Conservation (phyloP, 108 stramenopile genomes). For the Skeletonema potamos region DNA sequence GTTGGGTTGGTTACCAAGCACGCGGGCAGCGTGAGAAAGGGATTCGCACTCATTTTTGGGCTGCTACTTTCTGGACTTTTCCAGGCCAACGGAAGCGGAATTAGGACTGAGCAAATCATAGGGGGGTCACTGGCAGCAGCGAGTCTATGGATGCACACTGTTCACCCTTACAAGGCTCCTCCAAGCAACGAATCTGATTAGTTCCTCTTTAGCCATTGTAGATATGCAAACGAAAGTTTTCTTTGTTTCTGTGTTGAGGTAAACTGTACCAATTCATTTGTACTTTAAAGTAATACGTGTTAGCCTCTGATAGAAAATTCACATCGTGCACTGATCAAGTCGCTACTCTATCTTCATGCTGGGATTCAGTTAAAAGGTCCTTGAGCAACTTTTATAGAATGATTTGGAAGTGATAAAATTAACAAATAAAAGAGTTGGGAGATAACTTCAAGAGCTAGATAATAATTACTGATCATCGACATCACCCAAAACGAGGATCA, state of each 20-base stretch:
- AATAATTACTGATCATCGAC: not conserved
- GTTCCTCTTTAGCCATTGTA: not conserved
- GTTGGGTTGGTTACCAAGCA: constrained; percentile 89
- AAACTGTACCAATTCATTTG: not conserved
- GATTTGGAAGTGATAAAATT: too few species aligned
- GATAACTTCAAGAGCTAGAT: not conserved
- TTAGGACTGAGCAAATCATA: constrained; percentile 51
- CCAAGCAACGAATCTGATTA: not conserved
- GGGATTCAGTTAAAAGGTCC: too few species aligned
- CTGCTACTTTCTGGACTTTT: constrained; percentile 65
- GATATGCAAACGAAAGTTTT: not conserved
- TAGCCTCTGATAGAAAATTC: too few species aligned
- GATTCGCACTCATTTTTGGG: constrained; percentile 83
- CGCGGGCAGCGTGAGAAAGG: constrained; percentile 79
- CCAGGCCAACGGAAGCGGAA: constrained; percentile 53
- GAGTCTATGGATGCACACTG: constrained; percentile 65
- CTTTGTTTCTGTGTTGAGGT: not conserved
- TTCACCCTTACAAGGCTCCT: constrained; percentile 29
- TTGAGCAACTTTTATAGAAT: too few species aligned
- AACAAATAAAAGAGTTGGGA: not conserved
- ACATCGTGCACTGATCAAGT: too few species aligned
- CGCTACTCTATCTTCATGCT: too few species aligned
- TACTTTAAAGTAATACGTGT: not conserved
- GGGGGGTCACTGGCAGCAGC: constrained; percentile 58
- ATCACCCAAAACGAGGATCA: not conserved